These are phyloP conservation scores for Metschnikowia lachancei DNA, from an alignment of 805 yeast species.

Conservation along the genomic window DNA sequence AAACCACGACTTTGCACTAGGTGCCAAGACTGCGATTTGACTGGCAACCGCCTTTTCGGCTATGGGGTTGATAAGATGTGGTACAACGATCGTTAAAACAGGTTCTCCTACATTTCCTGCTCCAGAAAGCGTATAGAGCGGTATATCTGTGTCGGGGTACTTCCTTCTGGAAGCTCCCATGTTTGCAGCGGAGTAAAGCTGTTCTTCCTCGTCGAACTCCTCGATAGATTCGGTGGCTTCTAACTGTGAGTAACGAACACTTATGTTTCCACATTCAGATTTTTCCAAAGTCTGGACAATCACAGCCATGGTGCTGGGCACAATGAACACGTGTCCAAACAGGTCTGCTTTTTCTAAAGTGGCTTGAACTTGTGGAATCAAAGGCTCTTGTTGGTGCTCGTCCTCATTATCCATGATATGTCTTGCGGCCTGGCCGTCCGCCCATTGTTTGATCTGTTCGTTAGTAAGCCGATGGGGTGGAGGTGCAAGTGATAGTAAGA, in stretches of 20 bases:
- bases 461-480: not conserved
- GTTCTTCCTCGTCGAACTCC: constrained; percentile 51
- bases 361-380: constrained; percentile 13
- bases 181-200: constrained; percentile 40
- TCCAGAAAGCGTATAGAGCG: constrained; percentile 11
- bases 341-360: not conserved
- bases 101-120: not conserved
- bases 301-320: constrained; percentile 20
- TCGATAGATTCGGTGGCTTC: constrained; percentile 22
- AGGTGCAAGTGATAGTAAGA: too few relatives aligned
- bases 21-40: constrained; percentile 19
- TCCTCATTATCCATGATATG: constrained; percentile 48
- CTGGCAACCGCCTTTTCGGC: constrained; percentile 31
- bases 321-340: constrained; percentile 15
- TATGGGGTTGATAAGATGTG: constrained; percentile 38
- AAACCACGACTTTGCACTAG: constrained; percentile 24
- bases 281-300: constrained; percentile 18
- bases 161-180: constrained; percentile 21
- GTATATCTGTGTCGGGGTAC: constrained; percentile 25
- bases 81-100: constrained; percentile 26
- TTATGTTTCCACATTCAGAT: constrained; percentile 18
- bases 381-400: constrained; percentile 21
- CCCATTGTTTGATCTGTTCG: constrained; percentile 46
- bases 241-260: constrained; percentile 16
- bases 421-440: constrained; percentile 48